Percentiles rank a stretch among this genome's conserved stretches.
Evolutionary conservation across 2,329 filamentous ascomycete species (phyloP).

Genomic region (Ophiocordyceps camponoti-floridani): DNA sequence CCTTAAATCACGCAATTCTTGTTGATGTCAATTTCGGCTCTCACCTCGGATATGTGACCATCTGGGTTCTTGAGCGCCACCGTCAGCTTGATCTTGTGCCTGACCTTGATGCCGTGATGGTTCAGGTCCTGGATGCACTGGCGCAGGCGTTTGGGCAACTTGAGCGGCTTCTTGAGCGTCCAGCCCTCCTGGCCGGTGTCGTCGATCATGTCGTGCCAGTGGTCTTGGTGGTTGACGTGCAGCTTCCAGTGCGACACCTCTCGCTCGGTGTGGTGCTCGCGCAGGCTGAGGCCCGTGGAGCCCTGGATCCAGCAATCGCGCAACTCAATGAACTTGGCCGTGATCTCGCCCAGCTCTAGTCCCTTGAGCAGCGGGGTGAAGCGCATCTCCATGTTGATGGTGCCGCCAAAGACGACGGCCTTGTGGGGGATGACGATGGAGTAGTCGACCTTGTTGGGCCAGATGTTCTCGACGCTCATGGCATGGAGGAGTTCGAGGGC

Average conservation of each 20-base stretch:
- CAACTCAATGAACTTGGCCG: constrained; percentile 62
- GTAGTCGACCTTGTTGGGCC: constrained; percentile 96
- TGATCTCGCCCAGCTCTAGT: constrained; percentile 66
- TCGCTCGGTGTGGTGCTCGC: constrained; percentile 44
- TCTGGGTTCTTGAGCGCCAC: constrained; percentile 89
- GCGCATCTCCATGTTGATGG: constrained; percentile 66
- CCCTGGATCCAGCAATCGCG: constrained; percentile 46
- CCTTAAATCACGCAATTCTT: neutral
- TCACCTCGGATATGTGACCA: constrained; percentile 77
- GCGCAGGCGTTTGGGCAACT: constrained; percentile 65
- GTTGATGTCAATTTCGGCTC: constrained; percentile 4
- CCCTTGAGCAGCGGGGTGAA: constrained; percentile 82
- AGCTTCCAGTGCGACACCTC: constrained; percentile 44
- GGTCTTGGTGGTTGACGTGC: constrained; percentile 34
- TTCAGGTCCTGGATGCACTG: constrained; percentile 82
- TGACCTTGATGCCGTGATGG: constrained; percentile 73
- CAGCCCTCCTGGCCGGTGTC: constrained; percentile 51
- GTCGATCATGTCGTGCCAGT: constrained; percentile 53
- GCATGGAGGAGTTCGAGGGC: constrained; percentile 67
- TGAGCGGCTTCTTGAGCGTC: constrained; percentile 40
- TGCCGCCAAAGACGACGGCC: constrained; percentile 84
- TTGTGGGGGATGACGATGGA: constrained; percentile 86
- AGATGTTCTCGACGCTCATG: constrained; percentile 93
- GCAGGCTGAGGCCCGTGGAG: constrained; percentile 25
- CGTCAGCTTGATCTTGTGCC: constrained; percentile 83